A percentile compares a stretch with the other conserved stretches of the same genome.
phyloP scores from a whole-genome alignment of 441 rosid genomes.

The Euphorbia celastroides region DNA sequence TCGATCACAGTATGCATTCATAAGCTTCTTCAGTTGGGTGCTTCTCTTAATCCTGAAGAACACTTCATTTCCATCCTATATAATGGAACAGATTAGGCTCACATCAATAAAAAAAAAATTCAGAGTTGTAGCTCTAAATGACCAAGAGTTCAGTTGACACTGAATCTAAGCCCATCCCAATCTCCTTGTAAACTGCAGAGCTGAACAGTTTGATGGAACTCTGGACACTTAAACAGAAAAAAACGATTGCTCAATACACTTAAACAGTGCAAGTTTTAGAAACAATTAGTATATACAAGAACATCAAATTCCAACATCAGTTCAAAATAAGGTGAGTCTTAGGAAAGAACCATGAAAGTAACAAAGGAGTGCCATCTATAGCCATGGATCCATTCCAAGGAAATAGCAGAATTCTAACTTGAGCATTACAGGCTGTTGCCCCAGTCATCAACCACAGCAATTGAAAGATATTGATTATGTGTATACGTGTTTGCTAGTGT shows the following conservation, averaged over 20 bases:
- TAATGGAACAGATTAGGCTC: background rate
- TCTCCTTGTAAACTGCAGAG: background rate
- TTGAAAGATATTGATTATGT: background rate
- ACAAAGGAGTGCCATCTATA: background rate
- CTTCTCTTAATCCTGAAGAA: slow-evolving; percentile 63
- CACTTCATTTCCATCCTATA: slow-evolving; percentile 64
- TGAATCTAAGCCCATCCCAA: background rate
- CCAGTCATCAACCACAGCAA: background rate
- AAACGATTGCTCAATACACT: background rate
- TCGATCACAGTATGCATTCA: slow-evolving; percentile 63
- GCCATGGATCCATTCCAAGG: background rate
- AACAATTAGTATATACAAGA: background rate
- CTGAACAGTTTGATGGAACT: background rate
- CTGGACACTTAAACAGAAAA: background rate
- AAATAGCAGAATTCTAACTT: background rate
- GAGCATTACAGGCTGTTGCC: background rate
- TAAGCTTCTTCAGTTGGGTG: slow-evolving; percentile 62
- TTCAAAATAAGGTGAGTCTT: no score
- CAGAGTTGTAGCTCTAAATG: background rate
- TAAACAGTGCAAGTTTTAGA: background rate
- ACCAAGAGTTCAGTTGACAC: background rate
- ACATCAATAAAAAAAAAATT: background rate
- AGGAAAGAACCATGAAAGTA: background rate
- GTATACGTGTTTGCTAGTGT: background rate
- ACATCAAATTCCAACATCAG: background rate